phyloP scores from a whole-genome alignment of 2,329 filamentous ascomycete species.

The Trichoderma pleuroti region DNA sequence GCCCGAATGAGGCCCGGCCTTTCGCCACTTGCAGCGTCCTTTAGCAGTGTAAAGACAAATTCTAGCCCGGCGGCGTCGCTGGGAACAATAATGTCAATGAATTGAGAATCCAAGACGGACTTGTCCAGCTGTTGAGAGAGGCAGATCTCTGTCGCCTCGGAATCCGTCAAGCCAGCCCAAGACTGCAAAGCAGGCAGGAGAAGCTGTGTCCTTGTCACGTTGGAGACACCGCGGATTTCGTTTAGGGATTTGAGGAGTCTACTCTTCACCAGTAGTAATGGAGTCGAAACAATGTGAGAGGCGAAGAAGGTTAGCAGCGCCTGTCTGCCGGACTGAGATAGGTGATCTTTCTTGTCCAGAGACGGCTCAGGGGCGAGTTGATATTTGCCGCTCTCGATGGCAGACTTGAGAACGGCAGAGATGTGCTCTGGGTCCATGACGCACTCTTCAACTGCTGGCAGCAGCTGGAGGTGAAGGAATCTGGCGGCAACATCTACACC shows the following conservation, averaged over 20 bases:
- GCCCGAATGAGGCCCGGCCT: conserved; percentile 54
- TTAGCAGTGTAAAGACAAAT: conserved; percentile 47
- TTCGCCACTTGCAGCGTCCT: conserved; percentile 38
- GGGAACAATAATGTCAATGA: conserved; percentile 51
- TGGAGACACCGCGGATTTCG: conserved; percentile 67
- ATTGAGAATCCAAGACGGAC: conserved; percentile 39
- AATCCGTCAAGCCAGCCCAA: conserved; percentile 59
- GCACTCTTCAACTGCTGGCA: conserved; percentile 79
- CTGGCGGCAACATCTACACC: conserved; percentile 54
- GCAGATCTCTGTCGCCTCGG: conserved; percentile 46
- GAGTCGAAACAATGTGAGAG: conserved; percentile 67
- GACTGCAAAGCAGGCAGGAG: conserved; percentile 70
- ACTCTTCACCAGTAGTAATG: conserved; percentile 65
- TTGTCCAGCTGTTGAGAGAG: conserved; percentile 42
- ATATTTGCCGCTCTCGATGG: conserved; percentile 41
- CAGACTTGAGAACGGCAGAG: conserved; percentile 52
- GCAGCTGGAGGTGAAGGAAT: conserved; percentile 62
- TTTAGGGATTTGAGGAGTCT: conserved; percentile 70
- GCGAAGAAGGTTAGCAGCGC: conserved; percentile 69
- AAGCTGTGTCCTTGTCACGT: conserved; percentile 65
- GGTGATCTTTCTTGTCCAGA: conserved; percentile 50
- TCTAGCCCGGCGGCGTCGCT: conserved; percentile 53
- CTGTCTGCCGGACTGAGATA: conserved; percentile 59
- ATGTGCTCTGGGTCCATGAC: conserved; percentile 74
- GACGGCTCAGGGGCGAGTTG: conserved; percentile 31